phyloP scores from a whole-genome alignment of 23 red algal genomes.

The Cyanidiococcus yangmingshanensis region DNA sequence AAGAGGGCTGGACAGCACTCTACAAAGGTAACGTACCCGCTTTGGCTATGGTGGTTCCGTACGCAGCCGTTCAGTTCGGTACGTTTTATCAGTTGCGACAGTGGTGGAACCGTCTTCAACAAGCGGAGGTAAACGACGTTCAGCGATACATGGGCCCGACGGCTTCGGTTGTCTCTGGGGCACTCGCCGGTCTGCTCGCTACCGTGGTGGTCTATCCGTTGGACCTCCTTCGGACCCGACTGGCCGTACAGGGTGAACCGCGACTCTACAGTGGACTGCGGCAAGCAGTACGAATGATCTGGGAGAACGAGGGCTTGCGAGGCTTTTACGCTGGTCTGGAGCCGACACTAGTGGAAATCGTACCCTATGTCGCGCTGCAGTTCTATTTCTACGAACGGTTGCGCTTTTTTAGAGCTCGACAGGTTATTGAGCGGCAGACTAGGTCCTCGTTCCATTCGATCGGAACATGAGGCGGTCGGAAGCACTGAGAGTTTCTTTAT shows the following conservation, averaged over 20 bases:
- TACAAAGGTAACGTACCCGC: constrained; percentile 88
- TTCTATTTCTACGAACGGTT: constrained; percentile 63
- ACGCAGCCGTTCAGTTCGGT: constrained; percentile 68
- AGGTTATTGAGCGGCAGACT: not conserved
- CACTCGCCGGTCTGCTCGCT: constrained; percentile 45
- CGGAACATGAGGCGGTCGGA: constrained; percentile 15
- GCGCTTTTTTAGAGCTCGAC: constrained; percentile 20
- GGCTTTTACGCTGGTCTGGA: constrained; percentile 83
- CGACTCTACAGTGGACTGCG: constrained; percentile 29
- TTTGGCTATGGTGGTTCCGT: constrained; percentile 78
- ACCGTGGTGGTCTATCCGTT: constrained; percentile 72
- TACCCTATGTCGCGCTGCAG: constrained; percentile 71
- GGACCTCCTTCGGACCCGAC: constrained; percentile 76
- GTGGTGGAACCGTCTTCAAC: not conserved
- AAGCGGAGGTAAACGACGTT: not conserved
- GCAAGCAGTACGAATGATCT: constrained; percentile 37
- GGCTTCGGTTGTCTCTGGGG: constrained; percentile 22
- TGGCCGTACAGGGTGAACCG: constrained; percentile 55
- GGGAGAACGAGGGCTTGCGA: constrained; percentile 41
- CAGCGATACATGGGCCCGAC: constrained; percentile 15
- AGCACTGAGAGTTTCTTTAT: constrained; percentile 33
- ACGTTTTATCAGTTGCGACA: constrained; percentile 59
- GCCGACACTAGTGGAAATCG: constrained; percentile 64
- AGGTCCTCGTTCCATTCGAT: too few species aligned
- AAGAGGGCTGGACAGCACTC: constrained; percentile 48